Evolutionary conservation across 805 yeast species (phyloP), one percentile per base, ranked within the genome.

Genomic region (Candida sithepensis): DNA sequence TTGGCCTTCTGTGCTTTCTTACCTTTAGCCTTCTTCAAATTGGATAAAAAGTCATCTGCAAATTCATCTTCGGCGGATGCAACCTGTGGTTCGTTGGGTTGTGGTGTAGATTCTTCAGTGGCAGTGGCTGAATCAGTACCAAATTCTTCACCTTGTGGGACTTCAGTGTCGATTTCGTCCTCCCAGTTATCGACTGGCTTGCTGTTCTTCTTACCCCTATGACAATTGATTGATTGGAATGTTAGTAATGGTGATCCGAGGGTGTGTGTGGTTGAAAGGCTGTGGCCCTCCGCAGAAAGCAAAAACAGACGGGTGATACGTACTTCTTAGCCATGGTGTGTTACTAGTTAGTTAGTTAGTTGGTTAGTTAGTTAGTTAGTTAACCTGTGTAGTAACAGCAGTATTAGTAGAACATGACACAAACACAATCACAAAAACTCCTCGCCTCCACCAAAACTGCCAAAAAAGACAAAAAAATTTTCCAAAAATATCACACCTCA

Each of bases 101-200:
- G 59, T 45, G 21, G 56, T 39, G 51, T 64, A 20, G 64, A 42
- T 34, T 65, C 67, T 20, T 61, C 56, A 16, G 74, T 68, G 19
- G 22, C 23, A 37, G 16, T 20, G 19, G 22, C 34, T 12, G 5
- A 12, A 10, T 30, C 34, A 30, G 34, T 65, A 16, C 78, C 79
- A 30, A 75, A 60, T 48, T 82, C 87, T 56, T 82, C 87, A 37
- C 74, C 75, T 48, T 67, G 70, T 13, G 78, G 73, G 39, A 67
- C 63, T 24, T 78, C 84, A 32, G 67, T 69, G 47, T 78, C 86
- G 41, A 73, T 69, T 10, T 82, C 88, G 26, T 86, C 94, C 49
- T 87, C 95, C 94, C 94, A 87, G 71, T 78, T 74, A 58, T 84
- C 89, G 39, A 78, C 86, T 48, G 83, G 87, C 46, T 82, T 77